Base-by-base conservation (phyloP, 2,329 filamentous ascomycete species). In the Colletotrichum agaves region DNA sequence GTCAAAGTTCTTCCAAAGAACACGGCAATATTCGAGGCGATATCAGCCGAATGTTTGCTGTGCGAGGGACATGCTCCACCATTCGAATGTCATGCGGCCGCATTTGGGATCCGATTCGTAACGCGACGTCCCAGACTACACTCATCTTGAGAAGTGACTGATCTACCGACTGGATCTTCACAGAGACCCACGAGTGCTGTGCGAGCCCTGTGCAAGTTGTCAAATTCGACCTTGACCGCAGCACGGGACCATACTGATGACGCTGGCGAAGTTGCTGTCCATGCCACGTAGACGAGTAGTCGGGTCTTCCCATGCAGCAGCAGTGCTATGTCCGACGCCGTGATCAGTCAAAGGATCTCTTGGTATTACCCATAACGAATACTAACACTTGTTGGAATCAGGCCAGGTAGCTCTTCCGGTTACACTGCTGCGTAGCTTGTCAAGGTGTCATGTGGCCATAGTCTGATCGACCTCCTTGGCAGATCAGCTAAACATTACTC, bases 131-230 rank as follows among this genome's bases (percentile, higher is more conserved):
- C 15, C 5, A 37, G 21, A 39, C 15, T 15, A 11, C 15, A 8
- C 17, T 11, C 21, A 37, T 49, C 31, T 33, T 67, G 52, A 49
- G 19, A 61, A 21, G 2, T 21, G 37, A 31, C 37, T 67, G 63
- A 63, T 63, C 27, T 8, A 10, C 60, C 63, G 35, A 57, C 59
- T 23, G 50, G 37, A 63, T 63, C 63, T 58, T 27, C 21, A 37
- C 33, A 37, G 13, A 15, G 17, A n/a, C 13, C 3, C n/a, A 23
- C 13, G 19, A 21, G 15, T 17, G 8, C 35, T 15, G 44, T 61
- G n/a, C 27, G 23, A 43, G 43, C 23, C 19, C 44, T 63, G 23
- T 37, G 15, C 21, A 33, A 23, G 44, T 37, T 17, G 33, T n/a
- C 41, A 15, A 12, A 31, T 19, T 19, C 10, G 21, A 23, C 35